Evolutionary conservation across 176 grass and related monocot species (phyloP).

Genomic region (Eragrostis curvula): DNA sequence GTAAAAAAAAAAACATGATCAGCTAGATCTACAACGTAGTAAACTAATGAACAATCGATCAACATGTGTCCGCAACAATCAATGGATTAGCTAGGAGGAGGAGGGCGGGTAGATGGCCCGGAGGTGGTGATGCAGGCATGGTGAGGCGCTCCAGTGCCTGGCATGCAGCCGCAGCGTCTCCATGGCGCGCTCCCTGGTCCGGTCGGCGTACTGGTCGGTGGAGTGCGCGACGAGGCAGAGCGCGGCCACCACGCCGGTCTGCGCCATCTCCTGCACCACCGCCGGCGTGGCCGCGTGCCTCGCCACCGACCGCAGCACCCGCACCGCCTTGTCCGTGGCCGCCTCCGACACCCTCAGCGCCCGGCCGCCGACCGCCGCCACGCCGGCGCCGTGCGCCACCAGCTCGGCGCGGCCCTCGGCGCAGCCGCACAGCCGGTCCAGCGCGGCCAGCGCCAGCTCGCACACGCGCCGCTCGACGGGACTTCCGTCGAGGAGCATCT

Average conservation of each 20-base stretch:
- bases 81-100: too few species aligned
- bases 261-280: slow-evolving; percentile 78
- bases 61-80: too few species aligned
- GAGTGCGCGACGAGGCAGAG: slow-evolving; percentile 59
- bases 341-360: slow-evolving; percentile 41
- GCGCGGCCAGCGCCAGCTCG: slow-evolving; percentile 65
- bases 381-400: slow-evolving; percentile 62
- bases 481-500: slow-evolving; percentile 44
- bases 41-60: too few species aligned
- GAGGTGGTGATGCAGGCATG: slow-evolving; percentile 59
- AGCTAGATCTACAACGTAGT: too few species aligned
- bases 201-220: slow-evolving; percentile 39
- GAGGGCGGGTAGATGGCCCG: slow-evolving; percentile 42
- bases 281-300: slow-evolving; percentile 49
- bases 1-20: too few species aligned
- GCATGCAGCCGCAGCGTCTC: slow-evolving; percentile 67
- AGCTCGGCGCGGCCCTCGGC: slow-evolving; percentile 72
- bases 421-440: slow-evolving; percentile 73
- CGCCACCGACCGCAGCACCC: slow-evolving; percentile 58
- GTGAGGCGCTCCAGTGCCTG: slow-evolving; percentile 63
- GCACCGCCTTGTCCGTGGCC: slow-evolving; percentile 58
- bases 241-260: slow-evolving; percentile 49
- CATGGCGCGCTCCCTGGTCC: slow-evolving; percentile 56
- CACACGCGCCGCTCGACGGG: slow-evolving; percentile 23
- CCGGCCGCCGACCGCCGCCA: slow-evolving; percentile 53